Percentiles rank a stretch among this genome's conserved stretches.
Evolutionary conservation across 139 green algal genomes (phyloP).

Genomic region (Tetradesmus obliquus): DNA sequence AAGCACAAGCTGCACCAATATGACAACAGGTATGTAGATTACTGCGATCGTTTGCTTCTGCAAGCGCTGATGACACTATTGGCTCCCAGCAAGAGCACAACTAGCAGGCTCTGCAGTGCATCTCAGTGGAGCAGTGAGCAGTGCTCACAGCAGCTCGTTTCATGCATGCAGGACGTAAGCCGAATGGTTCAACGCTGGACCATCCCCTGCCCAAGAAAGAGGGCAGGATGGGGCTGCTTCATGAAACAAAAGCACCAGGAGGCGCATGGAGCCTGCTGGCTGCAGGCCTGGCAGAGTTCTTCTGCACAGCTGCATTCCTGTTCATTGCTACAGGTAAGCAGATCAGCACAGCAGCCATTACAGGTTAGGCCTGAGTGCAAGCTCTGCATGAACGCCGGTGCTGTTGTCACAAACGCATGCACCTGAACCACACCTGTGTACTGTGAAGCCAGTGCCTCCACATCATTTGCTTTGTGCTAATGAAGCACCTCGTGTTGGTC

Average conservation of each 20-base stretch:
- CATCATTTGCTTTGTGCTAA: no score
- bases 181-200: not conserved
- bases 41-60: no score
- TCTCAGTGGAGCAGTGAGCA: not conserved
- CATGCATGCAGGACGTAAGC: not conserved
- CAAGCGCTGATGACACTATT: no score
- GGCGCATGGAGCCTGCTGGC: not conserved
- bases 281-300: constrained; percentile 37
- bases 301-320: constrained; percentile 42
- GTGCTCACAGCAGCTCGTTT: not conserved
- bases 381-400: no score
- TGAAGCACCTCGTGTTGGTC: no score
- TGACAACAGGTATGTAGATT: not conserved
- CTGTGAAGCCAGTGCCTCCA: no score
- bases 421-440: no score
- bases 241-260: not conserved
- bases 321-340: not conserved
- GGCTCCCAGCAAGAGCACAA: not conserved
- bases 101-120: not conserved
- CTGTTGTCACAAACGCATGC: no score
- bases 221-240: not conserved
- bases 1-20: not conserved
- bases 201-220: not conserved
- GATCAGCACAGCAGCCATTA: not conserved
- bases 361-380: no score